Conservation (phyloP, 2,329 filamentous ascomycete species). For the Zasmidium angulare region DNA sequence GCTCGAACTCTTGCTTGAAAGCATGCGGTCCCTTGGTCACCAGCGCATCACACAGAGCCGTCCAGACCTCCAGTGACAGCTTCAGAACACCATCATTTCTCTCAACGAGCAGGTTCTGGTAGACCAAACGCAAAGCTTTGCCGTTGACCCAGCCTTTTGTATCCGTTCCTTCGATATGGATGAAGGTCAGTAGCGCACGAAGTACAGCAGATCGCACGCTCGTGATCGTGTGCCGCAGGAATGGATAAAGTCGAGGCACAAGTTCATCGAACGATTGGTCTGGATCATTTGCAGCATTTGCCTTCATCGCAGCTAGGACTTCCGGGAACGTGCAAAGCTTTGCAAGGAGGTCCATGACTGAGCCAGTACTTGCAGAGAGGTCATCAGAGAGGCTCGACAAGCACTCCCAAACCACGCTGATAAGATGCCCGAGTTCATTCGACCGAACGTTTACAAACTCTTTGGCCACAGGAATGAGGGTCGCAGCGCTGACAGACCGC, state of each 20-base stretch:
- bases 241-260: constrained; percentile 91
- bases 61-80: constrained; percentile 85
- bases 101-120: constrained; percentile 94
- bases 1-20: constrained; percentile 71
- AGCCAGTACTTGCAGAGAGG: constrained; percentile 92
- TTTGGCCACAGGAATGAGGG: constrained; percentile 89
- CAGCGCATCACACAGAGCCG: constrained; percentile 69
- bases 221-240: constrained; percentile 94
- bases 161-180: constrained; percentile 75
- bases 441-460: constrained; percentile 89
- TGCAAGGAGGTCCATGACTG: constrained; percentile 96
- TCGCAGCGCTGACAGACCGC: constrained; percentile 94
- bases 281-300: constrained; percentile 76
- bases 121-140: constrained; percentile 81
- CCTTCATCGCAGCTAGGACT: constrained; percentile 91
- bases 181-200: constrained; percentile 88
- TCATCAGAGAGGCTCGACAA: constrained; percentile 96
- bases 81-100: constrained; percentile 79
- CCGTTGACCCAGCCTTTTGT: constrained; percentile 91
- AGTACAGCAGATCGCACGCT: constrained; percentile 91
- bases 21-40: constrained; percentile 59
- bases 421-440: constrained; percentile 73
- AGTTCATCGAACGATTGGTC: constrained; percentile 89
- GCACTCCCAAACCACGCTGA: constrained; percentile 96
- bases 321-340: constrained; percentile 93